phyloP scores from a whole-genome alignment of 352 stramenopile genomes.

The Phytophthora ohioensis region DNA sequence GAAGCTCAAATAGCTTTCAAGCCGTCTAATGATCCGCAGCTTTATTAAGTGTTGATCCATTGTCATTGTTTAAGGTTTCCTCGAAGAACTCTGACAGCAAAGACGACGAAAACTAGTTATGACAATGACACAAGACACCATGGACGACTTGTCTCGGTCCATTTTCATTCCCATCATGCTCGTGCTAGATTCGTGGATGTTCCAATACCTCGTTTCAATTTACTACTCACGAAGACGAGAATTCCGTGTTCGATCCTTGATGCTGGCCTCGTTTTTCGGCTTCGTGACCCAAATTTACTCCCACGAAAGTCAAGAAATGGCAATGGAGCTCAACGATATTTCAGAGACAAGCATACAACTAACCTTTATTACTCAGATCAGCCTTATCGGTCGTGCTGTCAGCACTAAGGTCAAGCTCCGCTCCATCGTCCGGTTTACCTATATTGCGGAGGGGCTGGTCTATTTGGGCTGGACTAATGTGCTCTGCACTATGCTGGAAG shows the following conservation, averaged over 20 bases:
- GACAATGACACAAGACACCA: slow-evolving; percentile 8
- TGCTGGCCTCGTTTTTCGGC: slow-evolving; percentile 28
- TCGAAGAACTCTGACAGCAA: too few species aligned
- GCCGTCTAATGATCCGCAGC: too few species aligned
- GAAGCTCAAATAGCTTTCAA: too few species aligned
- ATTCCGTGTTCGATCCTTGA: slow-evolving; percentile 31
- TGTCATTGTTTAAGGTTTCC: too few species aligned
- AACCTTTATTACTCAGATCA: slow-evolving; percentile 52
- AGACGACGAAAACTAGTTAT: not conserved
- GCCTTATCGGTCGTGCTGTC: slow-evolving; percentile 41
- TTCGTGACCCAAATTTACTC: slow-evolving; percentile 39
- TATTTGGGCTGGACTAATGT: slow-evolving; percentile 18
- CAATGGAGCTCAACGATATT: slow-evolving; percentile 43
- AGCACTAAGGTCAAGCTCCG: slow-evolving; percentile 33
- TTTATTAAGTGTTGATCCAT: too few species aligned
- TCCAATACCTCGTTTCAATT: slow-evolving; percentile 43
- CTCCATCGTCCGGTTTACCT: slow-evolving; percentile 33
- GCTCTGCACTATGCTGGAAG: not conserved
- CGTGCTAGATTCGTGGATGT: slow-evolving; percentile 42
- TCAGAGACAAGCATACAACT: slow-evolving; percentile 42
- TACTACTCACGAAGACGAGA: slow-evolving; percentile 40
- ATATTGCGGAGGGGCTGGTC: slow-evolving; percentile 32
- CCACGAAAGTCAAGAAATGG: slow-evolving; percentile 18
- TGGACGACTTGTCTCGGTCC: slow-evolving; percentile 13
- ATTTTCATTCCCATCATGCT: slow-evolving; percentile 44